A percentile compares a stretch with the other conserved stretches of the same genome.
Evolutionary conservation across 2,329 filamentous ascomycete genomes (phyloP).

Genomic region (Pseudogymnoascus sp.): DNA sequence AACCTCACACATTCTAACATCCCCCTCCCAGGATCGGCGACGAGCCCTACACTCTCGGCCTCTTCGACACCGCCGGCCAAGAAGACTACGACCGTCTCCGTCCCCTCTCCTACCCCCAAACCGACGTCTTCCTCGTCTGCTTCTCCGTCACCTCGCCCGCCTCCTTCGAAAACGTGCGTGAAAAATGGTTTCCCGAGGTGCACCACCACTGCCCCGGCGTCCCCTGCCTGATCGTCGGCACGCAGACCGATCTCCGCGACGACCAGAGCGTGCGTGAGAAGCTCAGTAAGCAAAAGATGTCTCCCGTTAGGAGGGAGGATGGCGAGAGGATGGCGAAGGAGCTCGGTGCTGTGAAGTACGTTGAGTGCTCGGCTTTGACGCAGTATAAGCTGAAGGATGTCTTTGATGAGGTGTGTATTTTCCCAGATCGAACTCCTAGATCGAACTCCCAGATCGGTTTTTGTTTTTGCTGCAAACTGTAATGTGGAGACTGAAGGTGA

Average conservation of each 20-base stretch:
- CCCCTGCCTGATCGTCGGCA: slow-evolving; percentile 94
- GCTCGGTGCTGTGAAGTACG: slow-evolving; percentile 95
- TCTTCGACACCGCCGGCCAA: slow-evolving; percentile 98
- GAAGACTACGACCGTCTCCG: slow-evolving; percentile 98
- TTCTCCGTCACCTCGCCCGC: slow-evolving; percentile 97
- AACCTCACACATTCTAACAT: slow-evolving; percentile 11
- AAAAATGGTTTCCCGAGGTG: slow-evolving; percentile 98
- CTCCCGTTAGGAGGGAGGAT: slow-evolving; percentile 82
- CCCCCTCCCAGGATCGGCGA: slow-evolving; percentile 75
- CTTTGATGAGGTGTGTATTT: slow-evolving; percentile 78
- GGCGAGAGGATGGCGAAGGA: slow-evolving; percentile 96
- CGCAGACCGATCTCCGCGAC: slow-evolving; percentile 91
- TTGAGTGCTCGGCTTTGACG: slow-evolving; percentile 95
- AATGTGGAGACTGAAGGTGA: neutral
- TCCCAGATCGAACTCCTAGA: neutral
- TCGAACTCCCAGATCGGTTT: no score
- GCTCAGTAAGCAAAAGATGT: slow-evolving; percentile 92
- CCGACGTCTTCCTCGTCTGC: slow-evolving; percentile 97
- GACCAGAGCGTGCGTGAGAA: slow-evolving; percentile 83
- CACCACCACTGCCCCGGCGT: slow-evolving; percentile 98
- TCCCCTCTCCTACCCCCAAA: slow-evolving; percentile 94
- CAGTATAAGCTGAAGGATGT: slow-evolving; percentile 99
- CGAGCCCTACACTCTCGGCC: slow-evolving; percentile 91
- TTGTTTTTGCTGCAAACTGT: no score
- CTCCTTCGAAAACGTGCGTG: slow-evolving; percentile 97